These are phyloP conservation scores for Halophytophthora batemanensis DNA, from an alignment of 352 stramenopile species.

Conservation along the genomic window DNA sequence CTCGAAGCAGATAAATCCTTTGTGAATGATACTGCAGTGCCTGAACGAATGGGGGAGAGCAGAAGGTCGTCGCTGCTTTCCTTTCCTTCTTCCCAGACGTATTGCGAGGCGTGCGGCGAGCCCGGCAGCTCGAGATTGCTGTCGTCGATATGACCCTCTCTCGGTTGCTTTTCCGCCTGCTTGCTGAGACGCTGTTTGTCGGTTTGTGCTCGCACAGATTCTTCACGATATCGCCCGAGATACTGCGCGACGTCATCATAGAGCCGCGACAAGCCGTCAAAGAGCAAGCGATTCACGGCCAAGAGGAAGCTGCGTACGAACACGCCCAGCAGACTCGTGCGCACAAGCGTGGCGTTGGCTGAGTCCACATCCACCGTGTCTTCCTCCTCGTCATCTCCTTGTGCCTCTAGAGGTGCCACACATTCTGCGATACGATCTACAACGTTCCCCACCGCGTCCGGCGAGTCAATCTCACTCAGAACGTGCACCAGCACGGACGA, in stretches of 20 bases:
- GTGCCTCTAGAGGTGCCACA: constrained; percentile 34
- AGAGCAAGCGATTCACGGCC: constrained; percentile 50
- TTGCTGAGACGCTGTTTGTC: background rate
- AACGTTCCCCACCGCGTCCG: constrained; percentile 58
- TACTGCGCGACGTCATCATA: constrained; percentile 65
- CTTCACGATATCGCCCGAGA: constrained; percentile 38
- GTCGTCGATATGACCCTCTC: too few relatives aligned
- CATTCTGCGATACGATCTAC: constrained; percentile 68
- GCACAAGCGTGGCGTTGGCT: constrained; percentile 41
- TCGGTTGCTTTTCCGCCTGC: constrained; percentile 11
- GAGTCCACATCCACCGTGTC: constrained; percentile 30
- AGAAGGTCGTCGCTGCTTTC: constrained; percentile 26
- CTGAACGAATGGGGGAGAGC: constrained; percentile 29
- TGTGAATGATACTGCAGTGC: constrained; percentile 10
- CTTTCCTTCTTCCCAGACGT: constrained; percentile 29
- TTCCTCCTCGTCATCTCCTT: constrained; percentile 14
- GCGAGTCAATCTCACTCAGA: constrained; percentile 54
- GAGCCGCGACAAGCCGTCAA: constrained; percentile 65
- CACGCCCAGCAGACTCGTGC: constrained; percentile 56
- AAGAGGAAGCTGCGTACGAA: constrained; percentile 75
- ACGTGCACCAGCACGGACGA: constrained; percentile 45
- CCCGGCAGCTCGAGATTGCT: constrained; percentile 19
- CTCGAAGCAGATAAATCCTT: constrained; percentile 5
- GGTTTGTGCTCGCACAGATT: constrained; percentile 25
- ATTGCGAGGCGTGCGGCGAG: constrained; percentile 14